A percentile compares a stretch with the other conserved stretches of the same genome.
Evolutionary conservation across 306 rosid species (phyloP).

Genomic region (Fragaria vesca): DNA sequence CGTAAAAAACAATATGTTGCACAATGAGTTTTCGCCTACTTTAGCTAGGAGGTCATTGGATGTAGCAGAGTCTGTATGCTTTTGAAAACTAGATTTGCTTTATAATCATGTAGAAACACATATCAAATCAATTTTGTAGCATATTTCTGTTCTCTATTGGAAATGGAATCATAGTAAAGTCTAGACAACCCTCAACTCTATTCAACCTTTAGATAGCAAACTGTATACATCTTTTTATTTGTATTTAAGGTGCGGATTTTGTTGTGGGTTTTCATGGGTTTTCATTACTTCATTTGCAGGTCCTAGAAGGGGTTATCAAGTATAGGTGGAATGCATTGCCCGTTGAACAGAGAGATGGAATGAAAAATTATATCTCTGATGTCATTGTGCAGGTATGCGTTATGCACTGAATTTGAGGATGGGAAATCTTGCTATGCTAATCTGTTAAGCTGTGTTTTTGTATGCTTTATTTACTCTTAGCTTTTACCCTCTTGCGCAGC

Average conservation of each 20-base stretch:
- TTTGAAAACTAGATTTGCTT: background rate
- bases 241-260: conserved; percentile 2
- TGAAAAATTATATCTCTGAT: conserved; percentile 97
- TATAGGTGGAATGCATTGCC: conserved; percentile 99
- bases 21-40: background rate
- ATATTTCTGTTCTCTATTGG: background rate
- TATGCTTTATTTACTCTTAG: conserved; percentile 13
- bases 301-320: conserved; percentile 94
- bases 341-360: conserved; percentile 95
- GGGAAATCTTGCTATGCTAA: background rate
- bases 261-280: background rate
- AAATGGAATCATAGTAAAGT: background rate
- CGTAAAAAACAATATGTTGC: background rate
- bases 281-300: conserved; percentile 43
- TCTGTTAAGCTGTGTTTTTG: background rate
- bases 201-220: background rate
- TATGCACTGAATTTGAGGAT: background rate
- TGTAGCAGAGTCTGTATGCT: background rate
- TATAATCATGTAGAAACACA: background rate
- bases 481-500: conserved; percentile 42
- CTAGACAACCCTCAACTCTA: background rate
- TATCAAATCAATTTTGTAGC: background rate
- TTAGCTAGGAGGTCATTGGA: background rate
- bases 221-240: background rate
- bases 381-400: conserved; percentile 81